Conservation (phyloP, 192 early-diverging fungal genomes). For the Backusella tuberculispora region DNA sequence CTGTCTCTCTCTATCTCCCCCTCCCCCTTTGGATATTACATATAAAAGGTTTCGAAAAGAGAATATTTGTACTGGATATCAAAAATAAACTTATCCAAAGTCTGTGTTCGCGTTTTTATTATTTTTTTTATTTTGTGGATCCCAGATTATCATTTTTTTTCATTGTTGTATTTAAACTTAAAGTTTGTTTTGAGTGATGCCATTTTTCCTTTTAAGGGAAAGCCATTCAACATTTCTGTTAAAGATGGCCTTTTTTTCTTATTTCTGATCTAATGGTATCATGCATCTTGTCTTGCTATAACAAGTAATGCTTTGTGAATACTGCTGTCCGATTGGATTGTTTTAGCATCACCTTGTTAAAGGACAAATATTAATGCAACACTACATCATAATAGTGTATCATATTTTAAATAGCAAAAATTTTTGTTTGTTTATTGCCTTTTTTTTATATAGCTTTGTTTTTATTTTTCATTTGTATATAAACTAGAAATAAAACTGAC, state of each 20-base stretch:
- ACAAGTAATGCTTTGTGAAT: neutral
- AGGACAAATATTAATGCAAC: slow-evolving; percentile 13
- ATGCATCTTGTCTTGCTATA: slow-evolving; percentile 15
- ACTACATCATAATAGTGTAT: slow-evolving; percentile 10
- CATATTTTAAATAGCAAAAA: neutral
- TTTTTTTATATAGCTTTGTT: neutral
- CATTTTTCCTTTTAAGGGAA: slow-evolving; percentile 8
- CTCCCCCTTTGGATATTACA: no score
- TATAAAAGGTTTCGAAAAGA: neutral
- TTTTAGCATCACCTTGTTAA: neutral
- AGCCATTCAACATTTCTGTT: slow-evolving; percentile 1
- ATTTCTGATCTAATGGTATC: slow-evolving; percentile 7
- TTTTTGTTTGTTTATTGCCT: neutral
- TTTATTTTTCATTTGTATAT: neutral
- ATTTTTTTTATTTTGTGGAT: neutral
- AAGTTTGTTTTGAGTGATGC: slow-evolving; percentile 10
- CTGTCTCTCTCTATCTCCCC: no score
- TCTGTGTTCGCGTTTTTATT: neutral
- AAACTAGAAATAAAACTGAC: slow-evolving; percentile 3
- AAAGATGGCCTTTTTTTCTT: neutral
- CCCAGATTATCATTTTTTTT: neutral
- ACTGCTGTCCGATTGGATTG: neutral
- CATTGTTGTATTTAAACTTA: neutral
- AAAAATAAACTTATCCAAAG: neutral
- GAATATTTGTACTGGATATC: neutral